Evolutionary conservation across 345 rosid genomes (phyloP).

Genomic region (Melaleuca alternifolia): DNA sequence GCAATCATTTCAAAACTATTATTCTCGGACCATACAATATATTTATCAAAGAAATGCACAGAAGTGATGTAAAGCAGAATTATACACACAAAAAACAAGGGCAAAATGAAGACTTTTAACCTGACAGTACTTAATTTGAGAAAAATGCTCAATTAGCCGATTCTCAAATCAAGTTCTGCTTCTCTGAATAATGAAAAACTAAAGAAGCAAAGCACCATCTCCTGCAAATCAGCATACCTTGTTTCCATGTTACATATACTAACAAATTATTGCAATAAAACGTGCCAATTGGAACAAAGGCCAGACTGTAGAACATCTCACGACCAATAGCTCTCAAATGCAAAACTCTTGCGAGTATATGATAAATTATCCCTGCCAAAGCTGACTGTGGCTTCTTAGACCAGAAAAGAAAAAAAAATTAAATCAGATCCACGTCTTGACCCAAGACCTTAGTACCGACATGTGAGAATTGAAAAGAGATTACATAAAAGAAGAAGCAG

Average conservation of each 20-base stretch:
- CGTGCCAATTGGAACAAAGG: background rate
- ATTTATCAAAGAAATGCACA: background rate
- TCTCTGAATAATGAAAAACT: background rate
- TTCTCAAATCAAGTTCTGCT: background rate
- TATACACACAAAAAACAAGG: background rate
- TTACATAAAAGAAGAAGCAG: background rate
- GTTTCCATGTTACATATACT: background rate
- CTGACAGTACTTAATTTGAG: background rate
- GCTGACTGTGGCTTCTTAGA: background rate
- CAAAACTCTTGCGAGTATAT: background rate
- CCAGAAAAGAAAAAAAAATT: background rate
- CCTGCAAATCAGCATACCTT: background rate
- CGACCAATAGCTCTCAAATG: background rate
- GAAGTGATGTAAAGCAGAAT: background rate
- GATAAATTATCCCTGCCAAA: background rate
- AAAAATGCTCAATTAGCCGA: background rate
- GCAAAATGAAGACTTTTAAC: background rate
- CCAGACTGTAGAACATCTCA: background rate
- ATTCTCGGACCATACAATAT: background rate
- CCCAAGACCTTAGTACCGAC: background rate
- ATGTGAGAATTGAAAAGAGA: background rate
- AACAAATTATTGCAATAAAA: background rate
- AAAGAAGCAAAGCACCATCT: background rate
- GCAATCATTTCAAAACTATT: constrained; percentile 3
- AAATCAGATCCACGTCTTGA: background rate